Evolutionary conservation across 2,329 filamentous ascomycete species (phyloP).

Genomic region (Cercospora janseana): DNA sequence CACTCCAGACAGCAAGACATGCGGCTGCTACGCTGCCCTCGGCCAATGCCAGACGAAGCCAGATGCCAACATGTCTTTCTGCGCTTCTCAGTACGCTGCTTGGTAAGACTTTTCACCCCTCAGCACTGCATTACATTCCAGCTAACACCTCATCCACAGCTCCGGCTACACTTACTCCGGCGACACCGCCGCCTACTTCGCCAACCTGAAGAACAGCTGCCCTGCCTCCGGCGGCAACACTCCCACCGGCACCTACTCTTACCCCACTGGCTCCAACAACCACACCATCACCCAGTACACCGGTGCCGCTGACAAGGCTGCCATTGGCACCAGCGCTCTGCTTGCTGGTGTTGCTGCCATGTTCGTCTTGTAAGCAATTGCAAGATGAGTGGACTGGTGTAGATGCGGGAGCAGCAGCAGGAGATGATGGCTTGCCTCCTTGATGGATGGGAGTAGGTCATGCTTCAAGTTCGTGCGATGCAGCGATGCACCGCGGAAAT

Average conservation of each 20-base stretch:
- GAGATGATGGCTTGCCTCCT: no score
- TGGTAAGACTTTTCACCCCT: no score
- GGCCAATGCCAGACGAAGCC: not conserved
- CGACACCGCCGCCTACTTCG: conserved; percentile 4
- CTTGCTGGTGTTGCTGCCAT: conserved; percentile 1
- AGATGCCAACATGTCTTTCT: not conserved
- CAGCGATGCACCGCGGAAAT: no score
- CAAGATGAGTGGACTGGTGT: not conserved
- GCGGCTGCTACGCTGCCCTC: not conserved
- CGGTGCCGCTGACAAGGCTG: not conserved
- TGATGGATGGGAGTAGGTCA: no score
- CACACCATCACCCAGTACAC: conserved; percentile 1
- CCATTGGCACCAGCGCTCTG: not conserved
- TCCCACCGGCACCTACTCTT: not conserved
- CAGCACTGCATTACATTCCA: no score
- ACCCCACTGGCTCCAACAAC: not conserved
- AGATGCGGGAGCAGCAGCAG: not conserved
- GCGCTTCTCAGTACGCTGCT: not conserved
- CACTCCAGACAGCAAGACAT: not conserved
- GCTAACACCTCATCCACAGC: not conserved
- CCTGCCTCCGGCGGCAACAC: not conserved
- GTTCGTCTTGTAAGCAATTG: not conserved
- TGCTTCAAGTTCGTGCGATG: no score
- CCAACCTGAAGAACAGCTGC: not conserved
- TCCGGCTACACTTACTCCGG: not conserved